Evolutionary conservation across 352 stramenopile genomes (phyloP).

Genomic region (Aphanomyces cochlioides): DNA sequence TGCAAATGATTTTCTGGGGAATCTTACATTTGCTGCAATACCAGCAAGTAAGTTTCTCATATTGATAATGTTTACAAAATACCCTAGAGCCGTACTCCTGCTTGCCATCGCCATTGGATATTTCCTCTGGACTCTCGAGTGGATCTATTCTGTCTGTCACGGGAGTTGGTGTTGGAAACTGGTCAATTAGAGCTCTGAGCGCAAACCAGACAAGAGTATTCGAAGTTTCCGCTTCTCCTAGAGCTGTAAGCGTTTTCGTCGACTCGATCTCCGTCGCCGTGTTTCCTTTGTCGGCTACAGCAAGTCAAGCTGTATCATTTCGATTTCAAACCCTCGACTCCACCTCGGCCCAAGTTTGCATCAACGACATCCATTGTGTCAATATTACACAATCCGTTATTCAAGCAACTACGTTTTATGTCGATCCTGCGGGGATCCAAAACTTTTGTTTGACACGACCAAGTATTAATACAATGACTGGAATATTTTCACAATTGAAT

Average conservation of each 20-base stretch:
- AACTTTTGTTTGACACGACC: background rate
- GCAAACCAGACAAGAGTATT: background rate
- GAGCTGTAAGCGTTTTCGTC: background rate
- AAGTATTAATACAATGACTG: background rate
- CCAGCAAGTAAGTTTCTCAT: background rate
- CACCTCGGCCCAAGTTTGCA: background rate
- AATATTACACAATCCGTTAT: background rate
- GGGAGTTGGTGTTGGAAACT: background rate
- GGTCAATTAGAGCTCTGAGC: background rate
- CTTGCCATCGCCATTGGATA: background rate
- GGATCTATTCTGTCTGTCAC: background rate
- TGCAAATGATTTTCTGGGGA: conserved; percentile 4
- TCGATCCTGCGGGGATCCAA: background rate
- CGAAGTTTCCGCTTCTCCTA: background rate
- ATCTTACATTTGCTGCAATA: background rate
- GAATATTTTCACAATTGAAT: background rate
- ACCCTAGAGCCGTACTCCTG: background rate
- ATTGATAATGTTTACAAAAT: background rate
- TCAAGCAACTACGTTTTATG: background rate
- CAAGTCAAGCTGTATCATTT: background rate
- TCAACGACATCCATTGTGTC: background rate
- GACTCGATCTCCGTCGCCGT: background rate
- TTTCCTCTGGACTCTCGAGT: background rate
- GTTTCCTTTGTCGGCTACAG: background rate
- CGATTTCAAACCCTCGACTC: background rate